A percentile compares a stretch with the other conserved stretches of the same genome.
Evolutionary conservation across 1,284 basidiomycete genomes (phyloP).

Genomic region (Sanguinoderma infundibulare): DNA sequence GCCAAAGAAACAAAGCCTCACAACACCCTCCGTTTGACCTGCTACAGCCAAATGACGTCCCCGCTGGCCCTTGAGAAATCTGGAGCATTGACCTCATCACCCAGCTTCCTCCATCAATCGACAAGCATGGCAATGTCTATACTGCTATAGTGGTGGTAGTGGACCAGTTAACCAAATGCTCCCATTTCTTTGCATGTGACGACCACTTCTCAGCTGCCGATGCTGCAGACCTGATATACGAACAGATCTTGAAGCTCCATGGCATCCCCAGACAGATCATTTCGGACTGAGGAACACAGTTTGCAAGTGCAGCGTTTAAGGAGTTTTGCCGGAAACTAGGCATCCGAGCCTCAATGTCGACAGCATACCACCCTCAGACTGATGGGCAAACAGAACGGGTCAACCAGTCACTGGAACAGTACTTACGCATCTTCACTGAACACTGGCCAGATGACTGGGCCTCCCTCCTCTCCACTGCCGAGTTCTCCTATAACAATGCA

Average conservation of each 20-base stretch:
- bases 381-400: constrained; percentile 37
- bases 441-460: constrained; percentile 8
- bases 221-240: neutral
- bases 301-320: constrained; percentile 25
- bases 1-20: no score
- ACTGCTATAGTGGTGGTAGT: neutral
- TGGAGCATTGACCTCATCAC: neutral
- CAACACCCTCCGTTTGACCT: no score
- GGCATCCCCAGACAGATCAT: constrained; percentile 37
- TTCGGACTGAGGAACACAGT: constrained; percentile 42
- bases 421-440: constrained; percentile 22
- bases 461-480: neutral
- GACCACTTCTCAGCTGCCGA: neutral
- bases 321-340: constrained; percentile 14
- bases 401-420: constrained; percentile 35
- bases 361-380: constrained; percentile 35
- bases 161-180: neutral
- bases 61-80: no score
- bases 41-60: no score
- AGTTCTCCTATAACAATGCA: constrained; percentile 1
- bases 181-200: neutral
- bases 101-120: neutral
- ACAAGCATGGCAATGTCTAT: neutral
- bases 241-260: constrained; percentile 13
- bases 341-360: constrained; percentile 18